Evolutionary conservation across 345 rosid genomes (phyloP), one percentile per base, ranked within the genome.

Genomic region (Durio zibethinus): DNA sequence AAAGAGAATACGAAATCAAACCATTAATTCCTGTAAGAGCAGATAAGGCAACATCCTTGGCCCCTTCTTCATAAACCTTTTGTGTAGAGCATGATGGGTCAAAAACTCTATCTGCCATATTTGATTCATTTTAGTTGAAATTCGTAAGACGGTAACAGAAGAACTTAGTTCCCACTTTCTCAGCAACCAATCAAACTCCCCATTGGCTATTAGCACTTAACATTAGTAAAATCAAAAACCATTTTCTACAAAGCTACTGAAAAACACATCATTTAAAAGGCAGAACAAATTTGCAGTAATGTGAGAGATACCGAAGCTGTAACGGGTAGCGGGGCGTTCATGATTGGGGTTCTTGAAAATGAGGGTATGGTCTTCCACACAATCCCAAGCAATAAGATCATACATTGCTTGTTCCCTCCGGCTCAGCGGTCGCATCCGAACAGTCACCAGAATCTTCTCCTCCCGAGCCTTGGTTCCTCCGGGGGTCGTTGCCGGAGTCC

Each of bases 311-410:
- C 98, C 98, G 85, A 90, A 94, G 21, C 81, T 85, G 66, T 87
- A 85, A 5, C 81, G 63, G 0, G 82, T 48, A 3, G 89, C 69
- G 4, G 90, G 78, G 16, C 89, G 86, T 79, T 93, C 96, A 25
- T 80, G 88, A 76, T 85, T 91, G 1, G 91, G 93, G 76, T 89
- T 93, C 82, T 87, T 91, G 85, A 79, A 89, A 12, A 87, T 76
- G 2, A 95, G 84, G 20, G 88, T 87, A 21, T 82, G 87, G 71
- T 82, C 90, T 82, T 95, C 93, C 10, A 88, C 85, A 79, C 92
- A 93, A 65, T 93, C 97, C 99, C 98, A 95, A 11, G 99, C 97
- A 52, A 95, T 83, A 77, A 95, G 98, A 82, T 93, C 98, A 72
- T 93, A 95, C 82, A 90, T 70, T 9, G 97, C 91, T 74, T 88